Evolutionary conservation across 768 basidiomycete genomes (phyloP).

Genomic region (Psilocybe subaeruginosa): DNA sequence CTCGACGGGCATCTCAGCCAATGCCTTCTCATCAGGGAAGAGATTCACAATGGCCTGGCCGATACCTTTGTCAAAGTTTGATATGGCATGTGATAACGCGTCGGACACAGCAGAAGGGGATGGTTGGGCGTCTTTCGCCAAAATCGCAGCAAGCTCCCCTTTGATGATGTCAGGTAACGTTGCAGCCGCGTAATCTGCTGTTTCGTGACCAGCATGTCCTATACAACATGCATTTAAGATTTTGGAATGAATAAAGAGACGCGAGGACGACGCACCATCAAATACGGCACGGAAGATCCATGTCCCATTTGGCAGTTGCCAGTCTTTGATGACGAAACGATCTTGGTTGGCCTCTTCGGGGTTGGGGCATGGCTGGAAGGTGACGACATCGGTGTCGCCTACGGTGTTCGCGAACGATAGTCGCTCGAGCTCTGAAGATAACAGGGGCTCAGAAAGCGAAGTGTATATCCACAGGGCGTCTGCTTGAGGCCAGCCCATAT

Average conservation of each 20-base stretch:
- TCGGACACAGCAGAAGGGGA: constrained; percentile 27
- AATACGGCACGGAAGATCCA: constrained; percentile 52
- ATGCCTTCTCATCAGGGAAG: constrained; percentile 40
- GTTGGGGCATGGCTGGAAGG: constrained; percentile 50
- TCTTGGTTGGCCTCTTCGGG: constrained; percentile 47
- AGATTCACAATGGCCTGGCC: constrained; percentile 39
- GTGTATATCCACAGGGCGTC: constrained; percentile 37
- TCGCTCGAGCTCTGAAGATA: constrained; percentile 43
- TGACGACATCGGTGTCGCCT: constrained; percentile 40
- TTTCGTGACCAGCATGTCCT: constrained; percentile 52
- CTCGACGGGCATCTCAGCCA: constrained; percentile 37
- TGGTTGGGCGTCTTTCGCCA: constrained; percentile 15
- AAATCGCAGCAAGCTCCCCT: constrained; percentile 22
- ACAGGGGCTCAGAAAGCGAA: constrained; percentile 41
- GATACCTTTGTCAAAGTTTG: constrained; percentile 40
- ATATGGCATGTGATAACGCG: constrained; percentile 37
- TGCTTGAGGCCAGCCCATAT: constrained; percentile 38
- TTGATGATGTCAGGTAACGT: constrained; percentile 35
- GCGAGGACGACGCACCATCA: constrained; percentile 39
- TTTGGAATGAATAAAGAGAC: not conserved
- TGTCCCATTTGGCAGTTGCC: constrained; percentile 36
- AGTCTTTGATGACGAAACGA: constrained; percentile 43
- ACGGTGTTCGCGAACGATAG: constrained; percentile 34
- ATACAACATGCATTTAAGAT: not conserved
- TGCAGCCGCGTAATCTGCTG: constrained; percentile 41